phyloP scores from a whole-genome alignment of 768 basidiomycete genomes.

The Mycena rebaudengoi region DNA sequence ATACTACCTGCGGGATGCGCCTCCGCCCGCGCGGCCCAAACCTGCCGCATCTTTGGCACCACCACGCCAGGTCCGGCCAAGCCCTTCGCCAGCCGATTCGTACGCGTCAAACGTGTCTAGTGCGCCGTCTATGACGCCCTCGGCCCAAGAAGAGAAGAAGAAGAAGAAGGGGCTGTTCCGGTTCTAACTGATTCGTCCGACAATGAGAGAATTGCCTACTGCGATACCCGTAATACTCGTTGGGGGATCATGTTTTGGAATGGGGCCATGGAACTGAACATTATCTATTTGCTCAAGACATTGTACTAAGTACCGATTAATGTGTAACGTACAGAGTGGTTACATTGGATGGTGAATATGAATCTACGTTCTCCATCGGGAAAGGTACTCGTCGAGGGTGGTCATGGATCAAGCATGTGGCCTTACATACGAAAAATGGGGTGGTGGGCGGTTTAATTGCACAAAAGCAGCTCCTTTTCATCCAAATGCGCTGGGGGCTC shows the following conservation, averaged over 20 bases:
- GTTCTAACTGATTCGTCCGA: conserved; percentile 48
- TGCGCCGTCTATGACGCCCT: conserved; percentile 44
- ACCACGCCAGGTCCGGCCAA: conserved; percentile 19
- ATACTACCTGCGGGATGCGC: conserved; percentile 74
- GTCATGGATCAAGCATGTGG: too few relatives aligned
- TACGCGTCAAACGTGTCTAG: conserved; percentile 11
- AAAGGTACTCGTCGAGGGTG: too few relatives aligned
- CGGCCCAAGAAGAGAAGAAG: conserved; percentile 66
- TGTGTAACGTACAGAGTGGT: conserved; percentile 10
- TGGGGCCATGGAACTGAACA: conserved; percentile 3
- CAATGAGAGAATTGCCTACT: neutral
- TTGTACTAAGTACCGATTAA: conserved; percentile 22
- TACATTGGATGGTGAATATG: neutral
- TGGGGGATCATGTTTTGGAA: neutral
- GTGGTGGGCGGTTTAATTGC: too few relatives aligned
- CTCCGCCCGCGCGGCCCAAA: conserved; percentile 56
- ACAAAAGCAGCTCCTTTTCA: too few relatives aligned
- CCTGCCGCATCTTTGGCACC: conserved; percentile 36
- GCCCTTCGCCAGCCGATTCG: conserved; percentile 31
- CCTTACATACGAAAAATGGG: too few relatives aligned
- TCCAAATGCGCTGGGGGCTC: too few relatives aligned
- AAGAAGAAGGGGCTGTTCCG: conserved; percentile 83
- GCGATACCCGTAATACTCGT: conserved; percentile 1
- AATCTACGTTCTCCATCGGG: too few relatives aligned
- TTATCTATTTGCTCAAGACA: neutral